Base-by-base conservation (phyloP, 768 basidiomycete species). In the Tricholoma bakamatsutake region DNA sequence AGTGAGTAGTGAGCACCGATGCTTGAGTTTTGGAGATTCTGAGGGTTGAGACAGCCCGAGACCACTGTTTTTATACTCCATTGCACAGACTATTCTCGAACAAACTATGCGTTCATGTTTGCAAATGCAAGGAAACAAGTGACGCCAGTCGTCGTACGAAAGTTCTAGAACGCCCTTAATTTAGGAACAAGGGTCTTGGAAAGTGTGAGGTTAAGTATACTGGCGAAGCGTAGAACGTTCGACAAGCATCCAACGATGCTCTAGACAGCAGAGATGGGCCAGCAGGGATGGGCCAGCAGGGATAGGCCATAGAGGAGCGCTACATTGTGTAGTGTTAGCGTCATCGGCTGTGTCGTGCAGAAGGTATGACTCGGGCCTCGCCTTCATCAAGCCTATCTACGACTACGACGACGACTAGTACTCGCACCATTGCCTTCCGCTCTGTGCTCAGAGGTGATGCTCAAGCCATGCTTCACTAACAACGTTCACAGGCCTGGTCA, bases 401-500 rank as follows among this genome's bases (percentile, higher is more conserved):
- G n/a, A n/a, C n/a, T n/a, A n/a, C n/a, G n/a, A n/a, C n/a, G n/a
- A n/a, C n/a, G n/a, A n/a, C n/a, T n/a, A n/a, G n/a, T n/a, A n/a
- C n/a, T n/a, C n/a, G n/a, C 63, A 82, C 86, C 0, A 80, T 88
- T 21, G 87, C 87, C 0, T 90, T 83, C 65, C 82, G 92, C 33
- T 88, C 90, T 5, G 85, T 93, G 12, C 61, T 93, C 52, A 96
- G 94, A 81, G 90, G 93, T 91, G 43, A 33, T 75, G 66, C 4
- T 3, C 42, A 12, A 18, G 45, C 1, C 6, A 12, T 13, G 59
- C 13, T 54, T 53, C 50, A 50, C 47, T 18, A 50, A 55, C 34
- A 46, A 34, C n/a, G 24, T 56, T n/a, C 5, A 9, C 28, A 95
- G 93, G 91, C 39, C 80, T 95, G 17, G 51, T 94, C 18, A 84